A percentile compares a stretch with the other conserved stretches of the same genome.
These are phyloP conservation scores for Yamadazyma aaseri DNA, from an alignment of 1,139 yeast species.

Conservation along the genomic window DNA sequence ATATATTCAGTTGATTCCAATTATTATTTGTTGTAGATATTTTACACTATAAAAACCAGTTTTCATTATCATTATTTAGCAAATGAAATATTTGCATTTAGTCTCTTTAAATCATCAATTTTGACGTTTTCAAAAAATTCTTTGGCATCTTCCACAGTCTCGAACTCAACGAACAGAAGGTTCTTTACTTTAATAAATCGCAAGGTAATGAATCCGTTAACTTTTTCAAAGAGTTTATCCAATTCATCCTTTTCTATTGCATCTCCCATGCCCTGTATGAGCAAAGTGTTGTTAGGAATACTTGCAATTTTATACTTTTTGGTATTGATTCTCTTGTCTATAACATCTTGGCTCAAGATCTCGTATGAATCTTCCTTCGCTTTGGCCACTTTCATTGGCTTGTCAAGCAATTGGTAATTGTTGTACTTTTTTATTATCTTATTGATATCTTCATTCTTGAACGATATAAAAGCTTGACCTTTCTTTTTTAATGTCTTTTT, in stretches of 20 bases:
- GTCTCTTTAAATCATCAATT: conserved; percentile 3
- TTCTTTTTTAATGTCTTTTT: conserved; percentile 62
- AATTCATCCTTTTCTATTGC: conserved; percentile 21
- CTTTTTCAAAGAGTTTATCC: conserved; percentile 43
- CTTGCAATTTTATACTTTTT: conserved; percentile 23
- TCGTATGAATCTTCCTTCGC: conserved; percentile 16
- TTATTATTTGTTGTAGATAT: no score
- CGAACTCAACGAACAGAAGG: conserved; percentile 82
- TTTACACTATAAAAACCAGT: no score
- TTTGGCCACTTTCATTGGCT: conserved; percentile 11
- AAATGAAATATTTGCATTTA: conserved; percentile 9
- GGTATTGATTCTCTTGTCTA: conserved; percentile 12
- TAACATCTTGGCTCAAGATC: conserved; percentile 7
- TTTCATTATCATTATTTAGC: conserved; percentile 7
- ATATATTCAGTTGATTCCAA: no score
- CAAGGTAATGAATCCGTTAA: conserved; percentile 60
- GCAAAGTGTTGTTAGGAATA: conserved; percentile 62
- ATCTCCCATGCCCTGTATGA: conserved; percentile 54
- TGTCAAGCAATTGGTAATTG: conserved; percentile 13
- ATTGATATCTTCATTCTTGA: conserved; percentile 48
- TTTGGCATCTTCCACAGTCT: conserved; percentile 38
- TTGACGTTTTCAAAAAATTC: conserved; percentile 16
- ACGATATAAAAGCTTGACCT: conserved; percentile 85
- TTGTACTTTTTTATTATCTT: conserved; percentile 42
- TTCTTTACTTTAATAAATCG: conserved; percentile 66